Percentiles rank a stretch among this genome's conserved stretches.
Evolutionary conservation across 805 yeast species (phyloP).

Genomic region (Saccharomycopsis microspora): DNA sequence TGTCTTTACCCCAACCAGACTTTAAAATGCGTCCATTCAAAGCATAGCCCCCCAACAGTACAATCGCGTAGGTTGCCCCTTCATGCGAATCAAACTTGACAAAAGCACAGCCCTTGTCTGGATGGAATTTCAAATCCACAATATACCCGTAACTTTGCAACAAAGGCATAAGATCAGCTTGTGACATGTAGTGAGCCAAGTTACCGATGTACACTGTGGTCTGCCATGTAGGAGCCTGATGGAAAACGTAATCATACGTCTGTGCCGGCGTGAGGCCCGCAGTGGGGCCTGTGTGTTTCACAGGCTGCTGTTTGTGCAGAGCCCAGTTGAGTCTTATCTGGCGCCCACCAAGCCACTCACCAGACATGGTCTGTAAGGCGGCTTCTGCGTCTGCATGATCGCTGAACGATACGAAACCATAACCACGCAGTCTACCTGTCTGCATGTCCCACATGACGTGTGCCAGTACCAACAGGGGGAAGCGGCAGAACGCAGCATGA

Average conservation of each 20-base stretch:
- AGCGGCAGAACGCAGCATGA: constrained; percentile 42
- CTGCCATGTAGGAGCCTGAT: constrained; percentile 75
- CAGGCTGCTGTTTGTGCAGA: constrained; percentile 44
- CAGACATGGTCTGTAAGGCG: constrained; percentile 67
- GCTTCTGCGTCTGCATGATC: constrained; percentile 58
- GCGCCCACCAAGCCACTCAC: constrained; percentile 60
- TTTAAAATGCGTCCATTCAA: constrained; percentile 69
- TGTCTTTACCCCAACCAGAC: constrained; percentile 80
- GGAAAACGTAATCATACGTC: constrained; percentile 55
- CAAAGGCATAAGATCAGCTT: constrained; percentile 60
- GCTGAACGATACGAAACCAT: constrained; percentile 76
- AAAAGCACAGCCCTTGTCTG: constrained; percentile 82
- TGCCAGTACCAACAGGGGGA: constrained; percentile 60
- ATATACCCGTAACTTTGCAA: constrained; percentile 74
- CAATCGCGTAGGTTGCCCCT: constrained; percentile 79
- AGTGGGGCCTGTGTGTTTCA: constrained; percentile 6
- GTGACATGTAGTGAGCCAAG: constrained; percentile 65
- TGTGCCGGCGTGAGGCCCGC: constrained; percentile 30
- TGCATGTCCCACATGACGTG: constrained; percentile 98
- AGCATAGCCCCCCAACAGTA: constrained; percentile 51
- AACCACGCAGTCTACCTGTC: constrained; percentile 83
- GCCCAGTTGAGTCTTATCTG: constrained; percentile 86
- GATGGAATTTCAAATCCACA: constrained; percentile 68
- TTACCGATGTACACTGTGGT: constrained; percentile 85
- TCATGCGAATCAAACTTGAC: constrained; percentile 82